These are phyloP conservation scores for Ceratorhiza oryzae-sativae DNA, from an alignment of 1,284 basidiomycete species.

Conservation along the genomic window DNA sequence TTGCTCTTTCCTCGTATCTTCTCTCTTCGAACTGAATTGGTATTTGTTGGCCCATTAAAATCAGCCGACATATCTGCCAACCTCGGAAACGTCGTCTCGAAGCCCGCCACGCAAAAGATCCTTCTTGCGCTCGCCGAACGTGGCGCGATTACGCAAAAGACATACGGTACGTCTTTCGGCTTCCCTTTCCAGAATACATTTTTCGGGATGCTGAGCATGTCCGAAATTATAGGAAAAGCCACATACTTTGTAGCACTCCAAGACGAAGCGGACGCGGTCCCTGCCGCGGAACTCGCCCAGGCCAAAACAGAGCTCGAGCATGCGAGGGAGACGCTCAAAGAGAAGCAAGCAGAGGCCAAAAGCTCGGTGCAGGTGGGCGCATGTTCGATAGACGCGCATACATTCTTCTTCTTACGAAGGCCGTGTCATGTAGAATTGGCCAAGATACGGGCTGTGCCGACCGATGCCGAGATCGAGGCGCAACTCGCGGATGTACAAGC, in stretches of 20 bases:
- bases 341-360: constrained; percentile 60
- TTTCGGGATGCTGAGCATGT: constrained; percentile 43
- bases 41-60: background rate
- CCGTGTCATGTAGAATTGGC: constrained; percentile 61
- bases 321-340: constrained; percentile 68
- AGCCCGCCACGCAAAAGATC: constrained; percentile 82
- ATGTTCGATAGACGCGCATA: background rate
- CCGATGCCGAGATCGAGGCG: constrained; percentile 65
- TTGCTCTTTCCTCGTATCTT: constrained; percentile 60
- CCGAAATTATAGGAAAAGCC: constrained; percentile 69
- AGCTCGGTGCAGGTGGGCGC: constrained; percentile 60
- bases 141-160: constrained; percentile 75
- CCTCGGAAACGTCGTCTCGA: constrained; percentile 83
- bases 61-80: constrained; percentile 86
- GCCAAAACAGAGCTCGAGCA: constrained; percentile 63
- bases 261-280: constrained; percentile 65
- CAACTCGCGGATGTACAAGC: constrained; percentile 47
- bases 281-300: constrained; percentile 62
- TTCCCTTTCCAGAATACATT: background rate
- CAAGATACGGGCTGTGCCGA: constrained; percentile 67
- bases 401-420: constrained; percentile 32
- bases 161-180: constrained; percentile 64
- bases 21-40: constrained; percentile 57
- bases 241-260: constrained; percentile 79
- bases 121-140: constrained; percentile 77